Evolutionary conservation across 75 land plant species (phyloP), one percentile per base, ranked within the genome.

Genomic region (Cupressus sempervirens): DNA sequence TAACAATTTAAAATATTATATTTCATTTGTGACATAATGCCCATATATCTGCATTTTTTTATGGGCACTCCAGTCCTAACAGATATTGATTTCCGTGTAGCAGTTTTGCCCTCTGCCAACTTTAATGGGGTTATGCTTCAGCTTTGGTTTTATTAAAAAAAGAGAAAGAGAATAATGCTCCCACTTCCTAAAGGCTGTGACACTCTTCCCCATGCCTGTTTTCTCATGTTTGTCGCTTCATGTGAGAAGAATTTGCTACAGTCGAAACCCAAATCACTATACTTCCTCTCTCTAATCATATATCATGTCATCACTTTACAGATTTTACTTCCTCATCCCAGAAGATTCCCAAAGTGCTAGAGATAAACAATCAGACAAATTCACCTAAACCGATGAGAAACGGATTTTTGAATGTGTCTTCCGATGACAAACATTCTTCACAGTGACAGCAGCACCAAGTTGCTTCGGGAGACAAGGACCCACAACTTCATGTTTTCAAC

Each of bases 381-480:
- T 72, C 11, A 11, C 35, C 15, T 72, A 72, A 72, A 72, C 32
- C 35, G 32, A 72, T 72, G 74, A 72, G 32, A 72, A 72, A 72
- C 12, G 35, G 36, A 32, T 72, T 72, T 72, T 72, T 32, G 36
- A 30, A 72, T 72, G 32, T 72, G 74, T 72, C 35, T 72, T 41
- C 48, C 48, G 1, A 79, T 79, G n/a, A 79, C 81, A 40, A 79
- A 79, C 81, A 79, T 79, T 79, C 81, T 79, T 43, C 81, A 79
- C 35, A 79, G 45, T 29, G 43, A 79, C 81, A 79, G 79, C 23
- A 38, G 29, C 81, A 40, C 81, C 81, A 79, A 79, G 20, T 26
- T 40, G 8, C 81, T 43, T 23, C 13, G 11, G 48, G 46, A 26
- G 46, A 79, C 43, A 40, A 40, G 45, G 81, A 14, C 45, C 81